Evolutionary conservation across 495 filamentous ascomycete species (phyloP).

Genomic region (Lepraria neglecta): DNA sequence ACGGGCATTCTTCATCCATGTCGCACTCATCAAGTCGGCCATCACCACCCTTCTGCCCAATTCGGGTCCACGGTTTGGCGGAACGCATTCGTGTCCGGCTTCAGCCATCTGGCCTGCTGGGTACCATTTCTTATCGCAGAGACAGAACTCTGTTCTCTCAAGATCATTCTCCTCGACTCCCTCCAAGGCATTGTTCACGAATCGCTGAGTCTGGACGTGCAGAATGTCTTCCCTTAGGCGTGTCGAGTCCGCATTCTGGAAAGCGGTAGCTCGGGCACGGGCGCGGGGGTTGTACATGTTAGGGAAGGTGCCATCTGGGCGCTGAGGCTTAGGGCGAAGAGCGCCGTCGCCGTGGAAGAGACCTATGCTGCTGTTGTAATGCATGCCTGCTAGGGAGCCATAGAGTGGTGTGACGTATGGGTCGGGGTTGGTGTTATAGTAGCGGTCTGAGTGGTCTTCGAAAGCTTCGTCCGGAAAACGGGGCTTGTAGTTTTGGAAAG

Average conservation of each 20-base stretch:
- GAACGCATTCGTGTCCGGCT: neutral
- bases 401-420: neutral
- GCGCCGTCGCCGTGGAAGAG: neutral
- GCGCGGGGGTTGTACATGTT: neutral
- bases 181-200: neutral
- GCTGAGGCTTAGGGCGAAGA: neutral
- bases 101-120: neutral
- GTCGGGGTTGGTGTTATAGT: no score
- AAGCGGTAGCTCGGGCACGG: neutral
- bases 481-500: neutral
- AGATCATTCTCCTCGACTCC: neutral
- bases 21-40: neutral
- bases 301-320: neutral
- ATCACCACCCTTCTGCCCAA: neutral
- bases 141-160: neutral
- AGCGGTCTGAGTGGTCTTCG: neutral
- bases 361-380: neutral
- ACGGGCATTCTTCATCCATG: neutral
- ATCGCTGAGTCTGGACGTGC: neutral
- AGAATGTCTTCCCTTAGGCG: neutral
- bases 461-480: neutral
- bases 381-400: neutral
- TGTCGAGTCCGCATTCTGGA: neutral
- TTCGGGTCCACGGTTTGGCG: neutral
- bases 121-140: slow-evolving; percentile 4